phyloP scores from a whole-genome alignment of 2,329 filamentous ascomycete genomes.

The Aspergillus glaucus region DNA sequence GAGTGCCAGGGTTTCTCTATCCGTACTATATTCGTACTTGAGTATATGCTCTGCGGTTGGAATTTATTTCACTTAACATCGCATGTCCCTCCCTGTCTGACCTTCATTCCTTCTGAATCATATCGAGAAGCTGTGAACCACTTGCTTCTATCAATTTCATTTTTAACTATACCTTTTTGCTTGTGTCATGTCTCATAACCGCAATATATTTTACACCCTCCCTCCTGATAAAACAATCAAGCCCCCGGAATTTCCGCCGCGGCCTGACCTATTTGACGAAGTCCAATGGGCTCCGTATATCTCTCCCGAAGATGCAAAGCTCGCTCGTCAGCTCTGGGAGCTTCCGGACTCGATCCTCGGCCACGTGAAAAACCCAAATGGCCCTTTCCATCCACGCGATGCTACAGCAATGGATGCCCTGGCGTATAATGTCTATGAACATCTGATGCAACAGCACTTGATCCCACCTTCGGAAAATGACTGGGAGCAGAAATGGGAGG shows the following conservation, averaged over 20 bases:
- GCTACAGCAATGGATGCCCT: constrained; percentile 13
- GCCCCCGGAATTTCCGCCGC: constrained; percentile 15
- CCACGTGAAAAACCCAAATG: constrained; percentile 4
- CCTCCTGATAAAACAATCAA: not conserved
- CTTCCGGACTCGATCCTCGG: constrained; percentile 17
- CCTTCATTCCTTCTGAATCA: too few relatives aligned
- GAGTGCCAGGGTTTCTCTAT: too few relatives aligned
- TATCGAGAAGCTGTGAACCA: too few relatives aligned
- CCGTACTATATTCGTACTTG: too few relatives aligned
- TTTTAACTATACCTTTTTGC: too few relatives aligned
- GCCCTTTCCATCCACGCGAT: constrained; percentile 2
- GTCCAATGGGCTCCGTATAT: constrained; percentile 21
- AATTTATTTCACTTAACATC: too few relatives aligned
- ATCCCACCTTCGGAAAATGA: constrained; percentile 12
- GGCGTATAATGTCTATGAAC: constrained; percentile 27
- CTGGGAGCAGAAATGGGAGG: constrained; percentile 6
- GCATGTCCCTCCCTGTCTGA: too few relatives aligned
- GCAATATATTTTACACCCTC: not conserved
- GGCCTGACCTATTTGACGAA: constrained; percentile 21
- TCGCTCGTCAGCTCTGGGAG: constrained; percentile 24
- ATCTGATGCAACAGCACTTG: constrained; percentile 17
- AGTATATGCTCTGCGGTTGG: too few relatives aligned
- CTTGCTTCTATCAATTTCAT: too few relatives aligned
- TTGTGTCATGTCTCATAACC: not conserved
- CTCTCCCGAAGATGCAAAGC: constrained; percentile 14